Percentiles rank a stretch among this genome's conserved stretches.
phyloP scores from a whole-genome alignment of 2,329 filamentous ascomycete species.

The Curvularia verruculosa region DNA sequence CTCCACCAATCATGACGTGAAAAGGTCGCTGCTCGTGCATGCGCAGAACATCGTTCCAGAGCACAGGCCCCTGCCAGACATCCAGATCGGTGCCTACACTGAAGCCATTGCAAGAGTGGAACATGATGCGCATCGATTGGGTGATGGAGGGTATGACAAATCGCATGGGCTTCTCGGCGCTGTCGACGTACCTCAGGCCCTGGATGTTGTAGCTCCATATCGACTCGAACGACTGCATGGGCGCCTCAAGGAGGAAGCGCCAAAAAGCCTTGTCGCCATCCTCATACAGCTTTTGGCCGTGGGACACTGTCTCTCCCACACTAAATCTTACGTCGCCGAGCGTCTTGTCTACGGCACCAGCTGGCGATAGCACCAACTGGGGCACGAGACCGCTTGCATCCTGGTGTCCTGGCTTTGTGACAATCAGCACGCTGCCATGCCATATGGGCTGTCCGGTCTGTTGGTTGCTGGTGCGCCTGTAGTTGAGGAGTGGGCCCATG shows the following conservation, averaged over 20 bases:
- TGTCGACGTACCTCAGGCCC: slow-evolving; percentile 65
- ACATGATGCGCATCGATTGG: slow-evolving; percentile 73
- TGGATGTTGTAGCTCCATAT: slow-evolving; percentile 80
- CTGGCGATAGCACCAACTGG: slow-evolving; percentile 63
- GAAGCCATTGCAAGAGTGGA: slow-evolving; percentile 73
- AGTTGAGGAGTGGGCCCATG: slow-evolving; percentile 78
- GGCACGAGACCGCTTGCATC: slow-evolving; percentile 49
- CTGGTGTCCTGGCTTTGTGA: slow-evolving; percentile 73
- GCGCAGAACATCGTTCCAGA: slow-evolving; percentile 70
- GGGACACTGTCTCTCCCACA: slow-evolving; percentile 43
- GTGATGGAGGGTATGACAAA: slow-evolving; percentile 64
- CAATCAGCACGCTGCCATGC: slow-evolving; percentile 85
- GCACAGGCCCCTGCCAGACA: slow-evolving; percentile 64
- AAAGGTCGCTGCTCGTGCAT: slow-evolving; percentile 65
- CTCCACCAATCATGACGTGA: slow-evolving; percentile 81
- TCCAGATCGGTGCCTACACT: slow-evolving; percentile 69
- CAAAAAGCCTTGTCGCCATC: slow-evolving; percentile 65
- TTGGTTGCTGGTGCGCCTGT: slow-evolving; percentile 71
- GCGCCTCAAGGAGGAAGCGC: slow-evolving; percentile 65
- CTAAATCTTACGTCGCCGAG: slow-evolving; percentile 34
- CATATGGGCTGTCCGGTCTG: slow-evolving; percentile 60
- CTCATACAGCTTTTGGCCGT: slow-evolving; percentile 64
- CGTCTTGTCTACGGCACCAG: slow-evolving; percentile 50
- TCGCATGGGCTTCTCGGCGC: slow-evolving; percentile 42
- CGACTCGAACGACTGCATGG: slow-evolving; percentile 72